Evolutionary conservation across 176 grass and related monocot genomes (phyloP), one percentile per base, ranked within the genome.

Genomic region (Miscanthus lutarioriparius): DNA sequence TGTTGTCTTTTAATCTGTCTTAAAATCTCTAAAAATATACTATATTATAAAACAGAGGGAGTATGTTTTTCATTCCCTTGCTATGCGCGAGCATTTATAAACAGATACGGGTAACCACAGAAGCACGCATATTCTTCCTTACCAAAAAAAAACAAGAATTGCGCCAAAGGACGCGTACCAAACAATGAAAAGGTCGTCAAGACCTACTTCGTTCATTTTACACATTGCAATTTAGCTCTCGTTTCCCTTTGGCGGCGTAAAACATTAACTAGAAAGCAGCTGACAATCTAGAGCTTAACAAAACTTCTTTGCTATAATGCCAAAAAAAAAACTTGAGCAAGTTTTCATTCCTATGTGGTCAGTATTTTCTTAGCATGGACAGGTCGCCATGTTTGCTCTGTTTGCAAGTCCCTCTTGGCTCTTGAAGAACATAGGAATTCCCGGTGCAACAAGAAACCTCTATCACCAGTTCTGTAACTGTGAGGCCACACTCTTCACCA

Each of bases 401-500:
- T 61, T 12, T 44, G 61, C 54, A 80, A 62, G 62, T 48, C 19
- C 77, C 61, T 84, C 45, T 43, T 74, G 64, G 30, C 68, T 78
- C 63, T 43, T 59, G n/a, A n/a, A 86, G 79, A 68, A 4, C 80
- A 84, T 69, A 74, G 43, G 26, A 80, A 40, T 58, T 58, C 41
- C 23, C 10, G 16, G 65, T 43, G 45, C 67, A 74, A 48, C 10
- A 49, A 80, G 7, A 20, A 4, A 16, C 19, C 8, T 54, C 8
- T 54, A 28, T 95, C 93, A 98, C 91, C 96, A 99, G 67, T 99
- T 96, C 14, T 93, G 93, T 72, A 99, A 77, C 63, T 99, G 96
- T 0, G 96, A 99, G 36, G 89, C 82, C 8, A 92, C 87, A 48
- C 89, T 99, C 87, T 94, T 96, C 65, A 96, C 91, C 76, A 99